A percentile compares a stretch with the other conserved stretches of the same genome.
Evolutionary conservation across 148 eudicot species (phyloP).

Genomic region (Fagopyrum esculentum): DNA sequence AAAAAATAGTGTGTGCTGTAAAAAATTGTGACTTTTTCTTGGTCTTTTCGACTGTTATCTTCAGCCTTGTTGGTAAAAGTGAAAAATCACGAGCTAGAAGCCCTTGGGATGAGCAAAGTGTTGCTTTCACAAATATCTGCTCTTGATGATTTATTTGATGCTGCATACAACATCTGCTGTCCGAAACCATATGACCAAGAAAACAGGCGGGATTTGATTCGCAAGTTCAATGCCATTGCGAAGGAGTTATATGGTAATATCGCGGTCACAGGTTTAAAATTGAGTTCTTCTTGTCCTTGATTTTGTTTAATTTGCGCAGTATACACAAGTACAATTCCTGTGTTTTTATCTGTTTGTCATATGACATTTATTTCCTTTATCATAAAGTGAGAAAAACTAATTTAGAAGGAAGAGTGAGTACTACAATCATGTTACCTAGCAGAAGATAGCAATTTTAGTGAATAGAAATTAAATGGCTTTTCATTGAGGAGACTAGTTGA

Average conservation of each 20-base stretch:
- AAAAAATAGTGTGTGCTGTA: not conserved
- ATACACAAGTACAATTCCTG: too few relatives aligned
- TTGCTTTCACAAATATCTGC: constrained; percentile 26
- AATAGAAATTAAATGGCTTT: not conserved
- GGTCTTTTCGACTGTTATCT: not conserved
- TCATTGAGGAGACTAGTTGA: constrained; percentile 5
- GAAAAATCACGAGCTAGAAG: constrained; percentile 30
- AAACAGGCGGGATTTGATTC: constrained; percentile 52
- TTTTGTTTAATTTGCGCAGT: not conserved
- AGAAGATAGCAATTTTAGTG: not conserved
- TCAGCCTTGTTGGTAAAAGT: not conserved
- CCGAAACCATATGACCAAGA: constrained; percentile 60
- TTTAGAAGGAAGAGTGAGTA: too few relatives aligned
- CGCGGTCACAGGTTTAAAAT: not conserved
- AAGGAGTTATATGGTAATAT: constrained; percentile 66
- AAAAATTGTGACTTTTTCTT: not conserved
- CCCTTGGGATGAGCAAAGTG: constrained; percentile 22
- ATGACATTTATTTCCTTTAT: too few relatives aligned
- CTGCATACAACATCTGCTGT: constrained; percentile 35
- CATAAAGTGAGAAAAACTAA: too few relatives aligned
- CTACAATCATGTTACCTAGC: not conserved
- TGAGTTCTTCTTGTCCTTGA: not conserved
- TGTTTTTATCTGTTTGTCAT: too few relatives aligned
- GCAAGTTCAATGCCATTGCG: constrained; percentile 66
- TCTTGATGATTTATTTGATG: constrained; percentile 38